Evolutionary conservation across 169 alveolate genomes (phyloP).

Genomic region (Babesia ovata): DNA sequence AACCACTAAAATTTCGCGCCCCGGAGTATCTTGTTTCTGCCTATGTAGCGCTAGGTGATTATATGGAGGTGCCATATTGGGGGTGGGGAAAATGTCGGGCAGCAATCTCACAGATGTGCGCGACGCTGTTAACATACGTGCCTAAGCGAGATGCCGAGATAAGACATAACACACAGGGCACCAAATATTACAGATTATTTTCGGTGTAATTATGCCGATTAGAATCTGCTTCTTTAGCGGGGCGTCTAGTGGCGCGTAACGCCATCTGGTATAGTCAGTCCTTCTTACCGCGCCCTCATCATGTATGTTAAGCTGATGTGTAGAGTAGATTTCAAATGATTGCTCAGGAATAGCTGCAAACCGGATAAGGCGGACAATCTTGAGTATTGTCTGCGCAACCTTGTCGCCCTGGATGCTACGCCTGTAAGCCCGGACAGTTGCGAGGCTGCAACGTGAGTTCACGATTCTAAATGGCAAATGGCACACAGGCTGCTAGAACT

Average conservation of each 20-base stretch:
- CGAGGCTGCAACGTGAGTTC: constrained; percentile 41
- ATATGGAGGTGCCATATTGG: constrained; percentile 14
- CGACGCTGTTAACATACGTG: constrained; percentile 15
- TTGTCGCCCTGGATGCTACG: constrained; percentile 64
- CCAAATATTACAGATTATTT: too few species aligned
- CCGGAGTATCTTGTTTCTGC: constrained; percentile 34
- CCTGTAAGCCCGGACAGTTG: constrained; percentile 30
- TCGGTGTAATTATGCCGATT: too few species aligned
- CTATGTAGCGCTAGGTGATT: not conserved
- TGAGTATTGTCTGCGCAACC: constrained; percentile 64
- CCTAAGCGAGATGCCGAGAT: too few species aligned
- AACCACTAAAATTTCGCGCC: constrained; percentile 2
- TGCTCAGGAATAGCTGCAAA: constrained; percentile 4
- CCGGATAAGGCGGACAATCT: constrained; percentile 63
- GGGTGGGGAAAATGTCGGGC: constrained; percentile 58
- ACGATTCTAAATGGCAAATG: not conserved
- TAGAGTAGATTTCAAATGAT: not conserved
- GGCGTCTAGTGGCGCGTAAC: not conserved
- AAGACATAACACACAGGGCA: too few species aligned
- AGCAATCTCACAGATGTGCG: constrained; percentile 9
- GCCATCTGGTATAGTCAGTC: constrained; percentile 10
- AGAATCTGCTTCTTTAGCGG: too few species aligned
- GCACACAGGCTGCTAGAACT: constrained; percentile 20
- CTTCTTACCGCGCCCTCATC: not conserved
- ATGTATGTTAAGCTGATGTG: not conserved